phyloP scores from a whole-genome alignment of 176 grass and related monocot genomes.

The Cenchrus purpureus region DNA sequence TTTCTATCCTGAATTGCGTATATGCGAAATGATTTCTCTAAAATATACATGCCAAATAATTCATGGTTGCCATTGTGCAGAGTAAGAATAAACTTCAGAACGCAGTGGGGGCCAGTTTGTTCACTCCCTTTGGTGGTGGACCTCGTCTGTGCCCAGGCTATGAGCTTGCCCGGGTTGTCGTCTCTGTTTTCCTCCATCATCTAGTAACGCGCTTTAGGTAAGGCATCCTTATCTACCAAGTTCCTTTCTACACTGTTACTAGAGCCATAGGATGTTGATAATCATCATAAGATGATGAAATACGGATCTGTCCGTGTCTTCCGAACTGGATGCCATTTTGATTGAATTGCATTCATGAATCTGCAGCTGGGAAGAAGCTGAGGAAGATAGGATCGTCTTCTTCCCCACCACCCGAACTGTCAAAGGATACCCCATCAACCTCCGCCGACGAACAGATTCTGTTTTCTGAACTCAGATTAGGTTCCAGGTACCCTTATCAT shows the following conservation, averaged over 20 bases:
- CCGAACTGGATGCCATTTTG: neutral
- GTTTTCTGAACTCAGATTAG: conserved; percentile 12
- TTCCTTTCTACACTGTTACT: neutral
- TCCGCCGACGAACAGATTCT: conserved; percentile 44
- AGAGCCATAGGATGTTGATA: neutral
- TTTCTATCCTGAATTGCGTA: neutral
- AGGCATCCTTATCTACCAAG: neutral
- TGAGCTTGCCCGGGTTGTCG: conserved; percentile 86
- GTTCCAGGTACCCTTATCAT: neutral
- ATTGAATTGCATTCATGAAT: conserved; percentile 30
- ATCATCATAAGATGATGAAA: neutral
- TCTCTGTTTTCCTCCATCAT: conserved; percentile 90
- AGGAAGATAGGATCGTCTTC: conserved; percentile 87
- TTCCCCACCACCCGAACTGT: conserved; percentile 90
- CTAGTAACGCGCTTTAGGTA: conserved; percentile 84
- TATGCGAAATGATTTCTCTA: neutral
- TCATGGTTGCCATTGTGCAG: conserved; percentile 33
- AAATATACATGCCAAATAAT: neutral
- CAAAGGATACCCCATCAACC: conserved; percentile 83
- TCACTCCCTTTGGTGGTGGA: conserved; percentile 74
- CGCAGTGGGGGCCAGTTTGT: conserved; percentile 55
- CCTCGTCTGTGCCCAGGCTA: conserved; percentile 85
- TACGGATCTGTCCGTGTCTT: neutral
- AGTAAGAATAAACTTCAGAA: conserved; percentile 62
- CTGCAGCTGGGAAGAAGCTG: conserved; percentile 87